Evolutionary conservation across 2,329 filamentous ascomycete species (phyloP), one percentile per base, ranked within the genome.

Genomic region (Polychaeton citri): DNA sequence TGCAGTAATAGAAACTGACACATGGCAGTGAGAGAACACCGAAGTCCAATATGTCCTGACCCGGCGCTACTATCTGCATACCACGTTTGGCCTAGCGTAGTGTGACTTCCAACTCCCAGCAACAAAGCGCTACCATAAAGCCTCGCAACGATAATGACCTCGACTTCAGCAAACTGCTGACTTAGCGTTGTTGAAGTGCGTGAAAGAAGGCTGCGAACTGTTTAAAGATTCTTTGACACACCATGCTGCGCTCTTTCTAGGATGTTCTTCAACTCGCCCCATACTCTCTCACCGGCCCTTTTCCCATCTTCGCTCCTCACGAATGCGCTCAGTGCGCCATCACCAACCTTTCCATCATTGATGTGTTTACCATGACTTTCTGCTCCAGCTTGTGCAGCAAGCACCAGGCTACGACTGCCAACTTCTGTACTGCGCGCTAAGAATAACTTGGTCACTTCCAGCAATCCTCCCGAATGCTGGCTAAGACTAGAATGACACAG

Each of bases 401-500:
- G 47, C 1, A 63, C 60, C 13, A 66, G 46, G 2, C 55, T 64
- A 15, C 62, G 42, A 6, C 50, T 51, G 0, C 64, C 63, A 2
- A 59, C 55, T 38, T 65, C 62, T 0, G 58, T 62, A 2, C 50
- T 55, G 2, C 62, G 46, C 4, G 54, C 60, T 10, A 58, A 39
- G 19, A 55, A 18, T 19, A 49, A 39, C 26, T 41, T 39, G 37
- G 47, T 43, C 4, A 48, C 6, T 15, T 16, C 33, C 21, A 5
- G n/a, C n/a, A n/a, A n/a, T n/a, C n/a, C n/a, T n/a, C n/a, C n/a
- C n/a, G n/a, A n/a, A n/a, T n/a, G n/a, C n/a, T n/a, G n/a, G n/a
- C n/a, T n/a, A n/a, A n/a, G n/a, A n/a, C n/a, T n/a, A 0, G 65
- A 64, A 20, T 68, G 55, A 45, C 68, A 72, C n/a, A 70, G 51